phyloP scores from a whole-genome alignment of 495 filamentous ascomycete genomes.

The Penicillium daleae region DNA sequence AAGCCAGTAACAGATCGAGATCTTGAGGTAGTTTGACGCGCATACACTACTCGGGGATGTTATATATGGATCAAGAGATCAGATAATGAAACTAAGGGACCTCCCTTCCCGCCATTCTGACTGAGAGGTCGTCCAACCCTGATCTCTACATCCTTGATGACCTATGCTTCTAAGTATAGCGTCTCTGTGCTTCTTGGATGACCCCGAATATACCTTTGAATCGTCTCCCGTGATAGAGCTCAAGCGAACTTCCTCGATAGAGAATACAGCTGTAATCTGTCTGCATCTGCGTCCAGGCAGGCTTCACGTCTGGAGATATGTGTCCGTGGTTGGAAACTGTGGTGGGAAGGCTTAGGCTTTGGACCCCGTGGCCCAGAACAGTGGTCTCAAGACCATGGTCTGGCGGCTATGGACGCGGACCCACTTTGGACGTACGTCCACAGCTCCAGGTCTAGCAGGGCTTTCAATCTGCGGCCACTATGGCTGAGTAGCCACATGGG shows the following conservation, averaged over 20 bases:
- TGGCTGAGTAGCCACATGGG: not conserved
- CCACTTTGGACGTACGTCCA: no score
- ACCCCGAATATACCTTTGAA: not conserved
- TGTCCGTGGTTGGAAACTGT: not conserved
- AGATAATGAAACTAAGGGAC: not conserved
- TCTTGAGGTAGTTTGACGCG: constrained; percentile 1
- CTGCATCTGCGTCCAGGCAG: no score
- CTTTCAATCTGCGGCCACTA: not conserved
- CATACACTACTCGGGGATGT: not conserved
- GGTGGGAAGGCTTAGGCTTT: not conserved
- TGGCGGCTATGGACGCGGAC: no score
- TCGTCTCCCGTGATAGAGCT: no score
- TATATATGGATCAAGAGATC: constrained; percentile 2
- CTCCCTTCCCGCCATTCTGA: not conserved
- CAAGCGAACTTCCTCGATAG: not conserved
- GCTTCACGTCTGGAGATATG: not conserved
- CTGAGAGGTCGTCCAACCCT: not conserved
- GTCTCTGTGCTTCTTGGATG: not conserved
- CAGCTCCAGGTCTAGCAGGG: no score
- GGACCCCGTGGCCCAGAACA: no score
- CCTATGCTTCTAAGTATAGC: not conserved
- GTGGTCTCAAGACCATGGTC: no score
- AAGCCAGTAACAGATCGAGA: not conserved
- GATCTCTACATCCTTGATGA: no score
- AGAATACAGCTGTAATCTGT: not conserved